A percentile compares a stretch with the other conserved stretches of the same genome.
Conservation (phyloP, 192 early-diverging fungal species). For the Phycomyces nitens region DNA sequence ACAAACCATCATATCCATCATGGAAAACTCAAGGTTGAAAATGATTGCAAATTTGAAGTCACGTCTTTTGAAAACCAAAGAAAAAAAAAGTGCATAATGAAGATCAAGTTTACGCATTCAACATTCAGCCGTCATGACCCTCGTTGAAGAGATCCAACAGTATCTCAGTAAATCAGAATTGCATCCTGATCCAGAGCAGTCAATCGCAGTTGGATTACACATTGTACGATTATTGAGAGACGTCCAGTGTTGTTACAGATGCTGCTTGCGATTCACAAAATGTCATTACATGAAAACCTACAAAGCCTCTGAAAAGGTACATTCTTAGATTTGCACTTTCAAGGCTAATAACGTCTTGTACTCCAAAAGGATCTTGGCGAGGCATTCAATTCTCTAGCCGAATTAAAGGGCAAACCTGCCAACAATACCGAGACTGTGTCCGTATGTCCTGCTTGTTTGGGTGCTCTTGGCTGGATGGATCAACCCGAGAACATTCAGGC, state of each 20-base stretch:
- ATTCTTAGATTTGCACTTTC: too few species aligned
- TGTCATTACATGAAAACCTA: constrained; percentile 14
- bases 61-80: constrained; percentile 3
- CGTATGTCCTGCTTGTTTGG: constrained; percentile 30
- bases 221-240: constrained; percentile 19
- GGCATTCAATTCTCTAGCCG: constrained; percentile 5
- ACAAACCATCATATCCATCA: too few species aligned
- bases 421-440: neutral
- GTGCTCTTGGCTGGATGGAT: constrained; percentile 26
- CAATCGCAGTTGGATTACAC: neutral
- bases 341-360: too few species aligned
- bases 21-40: too few species aligned
- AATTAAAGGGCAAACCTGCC: neutral
- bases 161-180: neutral
- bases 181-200: neutral
- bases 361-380: neutral
- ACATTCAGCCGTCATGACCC: neutral
- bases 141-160: neutral
- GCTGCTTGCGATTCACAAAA: constrained; percentile 19
- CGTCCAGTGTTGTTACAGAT: constrained; percentile 24
- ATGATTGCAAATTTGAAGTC: neutral
- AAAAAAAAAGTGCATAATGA: neutral
- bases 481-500: constrained; percentile 26
- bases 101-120: neutral
- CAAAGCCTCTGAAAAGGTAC: constrained; percentile 11